phyloP scores from a whole-genome alignment of 352 stramenopile genomes.

The Globisporangium cylindrosporum region DNA sequence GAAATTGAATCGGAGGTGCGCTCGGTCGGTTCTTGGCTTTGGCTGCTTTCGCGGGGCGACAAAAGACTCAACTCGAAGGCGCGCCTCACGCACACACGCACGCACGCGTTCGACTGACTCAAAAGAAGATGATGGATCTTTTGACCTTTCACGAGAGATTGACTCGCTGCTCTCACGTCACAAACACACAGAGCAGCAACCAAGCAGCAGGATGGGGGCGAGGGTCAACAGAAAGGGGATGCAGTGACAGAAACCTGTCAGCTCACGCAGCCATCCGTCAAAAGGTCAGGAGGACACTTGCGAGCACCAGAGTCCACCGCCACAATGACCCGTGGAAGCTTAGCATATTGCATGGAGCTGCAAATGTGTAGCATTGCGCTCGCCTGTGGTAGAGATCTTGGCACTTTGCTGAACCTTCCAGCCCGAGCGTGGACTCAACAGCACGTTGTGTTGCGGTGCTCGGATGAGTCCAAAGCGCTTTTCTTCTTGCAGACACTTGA shows the following conservation, averaged over 20 bases:
- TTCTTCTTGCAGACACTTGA: not conserved
- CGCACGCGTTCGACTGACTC: not conserved
- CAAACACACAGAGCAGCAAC: not conserved
- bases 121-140: not conserved
- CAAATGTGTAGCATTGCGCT: no score
- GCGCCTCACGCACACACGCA: no score
- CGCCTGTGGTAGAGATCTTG: not conserved
- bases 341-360: no score
- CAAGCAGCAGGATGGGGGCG: not conserved
- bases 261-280: not conserved
- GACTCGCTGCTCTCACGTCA: not conserved
- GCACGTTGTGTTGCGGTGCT: not conserved
- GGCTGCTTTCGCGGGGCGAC: not conserved
- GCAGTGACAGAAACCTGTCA: slow-evolving; percentile 2
- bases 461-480: not conserved
- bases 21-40: not conserved
- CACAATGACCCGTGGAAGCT: no score
- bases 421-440: not conserved
- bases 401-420: not conserved
- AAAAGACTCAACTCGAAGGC: not conserved
- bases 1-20: not conserved
- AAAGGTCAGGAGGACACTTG: not conserved
- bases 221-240: not conserved
- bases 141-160: not conserved
- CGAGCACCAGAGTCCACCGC: not conserved